Evolutionary conservation across 1,284 basidiomycete genomes (phyloP).

Genomic region (Tilletia horrida): DNA sequence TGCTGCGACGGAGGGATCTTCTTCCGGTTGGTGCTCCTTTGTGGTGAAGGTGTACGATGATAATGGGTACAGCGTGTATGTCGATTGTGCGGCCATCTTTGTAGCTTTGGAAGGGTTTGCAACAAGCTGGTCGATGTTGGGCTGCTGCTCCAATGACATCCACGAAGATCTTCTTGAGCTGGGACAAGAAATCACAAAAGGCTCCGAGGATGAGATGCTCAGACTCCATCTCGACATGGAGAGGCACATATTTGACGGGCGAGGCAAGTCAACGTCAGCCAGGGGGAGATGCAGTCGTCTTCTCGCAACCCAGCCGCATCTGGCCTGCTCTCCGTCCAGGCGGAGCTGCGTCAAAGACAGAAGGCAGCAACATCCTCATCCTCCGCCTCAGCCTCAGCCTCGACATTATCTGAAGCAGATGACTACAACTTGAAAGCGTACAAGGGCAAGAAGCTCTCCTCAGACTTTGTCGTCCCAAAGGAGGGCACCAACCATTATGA

Average conservation of each 20-base stretch:
- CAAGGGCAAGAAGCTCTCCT: conserved; percentile 15
- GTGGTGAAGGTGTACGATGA: conserved; percentile 87
- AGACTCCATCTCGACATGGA: not conserved
- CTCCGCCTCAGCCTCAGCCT: not conserved
- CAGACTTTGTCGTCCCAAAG: not conserved
- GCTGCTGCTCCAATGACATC: not conserved
- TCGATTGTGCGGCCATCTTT: conserved; percentile 19
- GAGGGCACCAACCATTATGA: not conserved
- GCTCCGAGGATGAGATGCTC: conserved; percentile 4
- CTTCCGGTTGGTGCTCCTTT: conserved; percentile 90
- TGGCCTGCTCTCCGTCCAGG: conserved; percentile 7
- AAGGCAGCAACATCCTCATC: not conserved
- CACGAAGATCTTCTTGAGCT: too few relatives aligned
- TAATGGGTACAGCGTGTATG: conserved; percentile 64
- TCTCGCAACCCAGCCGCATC: not conserved
- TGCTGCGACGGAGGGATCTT: conserved; percentile 82
- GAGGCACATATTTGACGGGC: too few relatives aligned
- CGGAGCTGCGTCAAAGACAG: conserved; percentile 3
- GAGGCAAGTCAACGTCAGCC: too few relatives aligned
- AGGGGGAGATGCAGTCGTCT: too few relatives aligned
- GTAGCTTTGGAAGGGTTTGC: not conserved
- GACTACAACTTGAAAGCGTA: not conserved
- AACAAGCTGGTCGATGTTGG: not conserved
- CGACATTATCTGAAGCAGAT: not conserved
- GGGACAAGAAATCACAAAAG: not conserved